Percentiles rank a stretch among this genome's conserved stretches.
phyloP scores from a whole-genome alignment of 345 rosid genomes.

The Salix udensis region DNA sequence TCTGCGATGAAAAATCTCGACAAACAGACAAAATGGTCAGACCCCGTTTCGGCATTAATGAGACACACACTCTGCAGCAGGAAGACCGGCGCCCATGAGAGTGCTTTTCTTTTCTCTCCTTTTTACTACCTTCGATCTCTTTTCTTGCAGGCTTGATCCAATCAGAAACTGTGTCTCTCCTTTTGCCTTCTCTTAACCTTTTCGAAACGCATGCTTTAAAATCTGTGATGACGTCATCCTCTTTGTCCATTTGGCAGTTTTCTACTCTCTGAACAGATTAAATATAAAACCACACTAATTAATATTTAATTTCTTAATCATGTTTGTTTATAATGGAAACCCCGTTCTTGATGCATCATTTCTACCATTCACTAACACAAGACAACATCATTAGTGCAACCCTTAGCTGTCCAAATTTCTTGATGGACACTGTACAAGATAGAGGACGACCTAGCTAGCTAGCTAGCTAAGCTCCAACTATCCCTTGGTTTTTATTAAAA shows the following conservation, averaged over 20 bases:
- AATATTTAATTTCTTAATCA: neutral
- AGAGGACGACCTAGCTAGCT: neutral
- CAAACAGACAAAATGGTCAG: conserved; percentile 49
- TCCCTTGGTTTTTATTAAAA: conserved; percentile 21
- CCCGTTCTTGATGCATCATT: conserved; percentile 78
- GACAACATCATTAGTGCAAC: conserved; percentile 79
- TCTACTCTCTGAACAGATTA: neutral
- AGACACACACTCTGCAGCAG: conserved; percentile 29
- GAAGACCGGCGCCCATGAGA: conserved; percentile 11
- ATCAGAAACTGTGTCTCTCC: conserved; percentile 18
- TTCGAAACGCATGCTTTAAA: conserved; percentile 39
- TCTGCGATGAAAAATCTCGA: conserved; percentile 42
- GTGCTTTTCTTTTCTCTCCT: conserved; percentile 17
- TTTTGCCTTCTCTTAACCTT: conserved; percentile 16
- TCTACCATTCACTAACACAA: conserved; percentile 76
- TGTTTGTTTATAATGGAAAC: conserved; percentile 21
- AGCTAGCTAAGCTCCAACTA: conserved; percentile 16
- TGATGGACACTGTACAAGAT: conserved; percentile 20
- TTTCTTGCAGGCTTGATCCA: conserved; percentile 35
- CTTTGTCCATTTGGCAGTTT: conserved; percentile 3
- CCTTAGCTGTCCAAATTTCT: conserved; percentile 53
- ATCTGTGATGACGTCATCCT: conserved; percentile 35
- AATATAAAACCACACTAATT: neutral
- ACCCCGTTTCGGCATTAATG: conserved; percentile 21
- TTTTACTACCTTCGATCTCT: neutral